Conservation (phyloP, 331 rosid species). For the Pyracantha coccinea region DNA sequence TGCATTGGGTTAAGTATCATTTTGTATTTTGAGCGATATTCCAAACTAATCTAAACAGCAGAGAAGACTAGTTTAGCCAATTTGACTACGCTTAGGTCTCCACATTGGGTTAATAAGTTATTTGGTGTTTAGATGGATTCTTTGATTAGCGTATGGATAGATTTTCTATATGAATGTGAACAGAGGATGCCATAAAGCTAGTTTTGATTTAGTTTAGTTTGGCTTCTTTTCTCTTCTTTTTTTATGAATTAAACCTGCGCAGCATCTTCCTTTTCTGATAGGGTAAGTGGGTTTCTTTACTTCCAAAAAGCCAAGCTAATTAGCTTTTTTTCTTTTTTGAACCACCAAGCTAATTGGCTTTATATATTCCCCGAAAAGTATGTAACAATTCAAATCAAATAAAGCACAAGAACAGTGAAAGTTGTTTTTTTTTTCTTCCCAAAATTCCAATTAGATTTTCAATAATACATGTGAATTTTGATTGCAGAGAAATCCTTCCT, state of each 20-base stretch:
- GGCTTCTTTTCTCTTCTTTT: slow-evolving; percentile 22
- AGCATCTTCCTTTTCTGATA: slow-evolving; percentile 9
- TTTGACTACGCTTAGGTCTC: neutral
- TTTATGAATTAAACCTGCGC: neutral
- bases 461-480: neutral
- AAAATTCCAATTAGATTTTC: neutral
- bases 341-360: slow-evolving; percentile 15
- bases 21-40: no score
- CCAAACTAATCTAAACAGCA: no score
- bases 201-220: slow-evolving; percentile 13
- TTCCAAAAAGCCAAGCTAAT: slow-evolving; percentile 24
- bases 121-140: neutral
- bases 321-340: no score
- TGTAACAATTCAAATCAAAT: no score
- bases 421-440: neutral
- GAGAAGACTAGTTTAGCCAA: neutral
- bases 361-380: slow-evolving; percentile 6
- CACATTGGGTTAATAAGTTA: neutral
- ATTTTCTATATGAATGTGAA: slow-evolving; percentile 24
- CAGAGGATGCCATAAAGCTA: slow-evolving; percentile 16
- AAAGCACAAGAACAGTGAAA: slow-evolving; percentile 1
- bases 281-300: slow-evolving; percentile 21
- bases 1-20: neutral
- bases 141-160: neutral
- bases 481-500: slow-evolving; percentile 81